Percentiles rank a stretch among this genome's conserved stretches.
Evolutionary conservation across 768 basidiomycete species (phyloP).

Genomic region (Cystofilobasidium bisporidii): DNA sequence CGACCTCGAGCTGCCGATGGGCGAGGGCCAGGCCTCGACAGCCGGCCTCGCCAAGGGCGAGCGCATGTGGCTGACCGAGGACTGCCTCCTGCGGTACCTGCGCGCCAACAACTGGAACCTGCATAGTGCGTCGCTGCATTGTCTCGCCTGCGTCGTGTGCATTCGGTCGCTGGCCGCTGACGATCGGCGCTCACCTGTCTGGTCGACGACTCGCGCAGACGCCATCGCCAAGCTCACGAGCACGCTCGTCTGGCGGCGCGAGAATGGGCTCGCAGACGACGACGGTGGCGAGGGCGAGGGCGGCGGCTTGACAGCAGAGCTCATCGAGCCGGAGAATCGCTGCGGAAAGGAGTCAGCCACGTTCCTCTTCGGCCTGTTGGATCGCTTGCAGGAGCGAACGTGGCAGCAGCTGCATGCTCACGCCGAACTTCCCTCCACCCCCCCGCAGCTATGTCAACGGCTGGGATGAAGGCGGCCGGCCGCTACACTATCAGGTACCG

Average conservation of each 20-base stretch:
- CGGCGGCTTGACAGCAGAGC: conserved; percentile 8
- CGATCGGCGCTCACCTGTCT: not conserved
- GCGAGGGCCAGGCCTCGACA: not conserved
- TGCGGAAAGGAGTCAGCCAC: conserved; percentile 24
- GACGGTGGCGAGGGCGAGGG: conserved; percentile 13
- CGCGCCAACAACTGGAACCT: conserved; percentile 23
- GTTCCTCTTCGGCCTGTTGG: not conserved
- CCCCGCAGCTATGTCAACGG: conserved; percentile 18
- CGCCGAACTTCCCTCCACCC: not conserved
- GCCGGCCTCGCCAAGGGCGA: not conserved
- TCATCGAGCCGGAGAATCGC: conserved; percentile 11
- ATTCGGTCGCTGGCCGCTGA: not conserved
- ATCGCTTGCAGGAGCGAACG: no score
- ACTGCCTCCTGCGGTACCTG: conserved; percentile 25
- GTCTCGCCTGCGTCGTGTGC: not conserved
- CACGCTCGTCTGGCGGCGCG: conserved; percentile 25
- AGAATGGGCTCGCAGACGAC: conserved; percentile 20
- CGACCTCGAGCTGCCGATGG: not conserved
- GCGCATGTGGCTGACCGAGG: conserved; percentile 27
- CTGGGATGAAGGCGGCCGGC: conserved; percentile 25
- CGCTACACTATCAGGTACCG: conserved; percentile 27
- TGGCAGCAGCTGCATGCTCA: not conserved
- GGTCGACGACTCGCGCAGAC: not conserved
- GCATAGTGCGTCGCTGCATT: not conserved
- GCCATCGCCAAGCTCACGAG: conserved; percentile 20